A percentile compares a stretch with the other conserved stretches of the same genome.
Evolutionary conservation across 2,329 filamentous ascomycete genomes (phyloP).

Genomic region (Apiospora pterosperma): DNA sequence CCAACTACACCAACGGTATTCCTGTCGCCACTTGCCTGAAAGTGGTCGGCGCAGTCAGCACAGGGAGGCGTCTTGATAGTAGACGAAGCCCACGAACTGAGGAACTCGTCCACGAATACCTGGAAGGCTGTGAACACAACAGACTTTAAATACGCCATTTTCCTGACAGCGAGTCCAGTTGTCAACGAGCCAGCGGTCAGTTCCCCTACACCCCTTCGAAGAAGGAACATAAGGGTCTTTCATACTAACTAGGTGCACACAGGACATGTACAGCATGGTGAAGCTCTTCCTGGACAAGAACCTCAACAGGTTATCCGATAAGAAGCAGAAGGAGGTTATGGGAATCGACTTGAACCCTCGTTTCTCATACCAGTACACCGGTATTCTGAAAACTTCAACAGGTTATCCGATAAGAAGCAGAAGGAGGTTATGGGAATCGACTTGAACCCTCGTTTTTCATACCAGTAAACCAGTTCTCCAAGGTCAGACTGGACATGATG

Average conservation of each 20-base stretch:
- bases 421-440: too few species aligned
- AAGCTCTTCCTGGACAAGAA: neutral
- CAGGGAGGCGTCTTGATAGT: too few species aligned
- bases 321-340: too few species aligned
- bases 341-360: too few species aligned
- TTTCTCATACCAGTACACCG: too few species aligned
- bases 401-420: too few species aligned
- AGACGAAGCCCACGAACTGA: neutral
- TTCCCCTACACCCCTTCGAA: rapidly evolving
- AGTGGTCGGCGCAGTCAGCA: neutral
- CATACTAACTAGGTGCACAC: neutral
- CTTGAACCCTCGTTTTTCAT: too few species aligned
- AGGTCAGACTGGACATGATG: neutral
- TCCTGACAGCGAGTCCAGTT: neutral
- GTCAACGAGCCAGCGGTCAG: neutral
- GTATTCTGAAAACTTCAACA: too few species aligned
- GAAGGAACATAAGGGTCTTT: too few species aligned
- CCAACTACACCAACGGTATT: neutral
- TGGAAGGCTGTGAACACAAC: neutral
- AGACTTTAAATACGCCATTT: neutral
- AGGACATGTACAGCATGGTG: neutral
- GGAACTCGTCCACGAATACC: neutral
- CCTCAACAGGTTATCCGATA: neutral
- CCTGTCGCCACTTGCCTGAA: neutral
- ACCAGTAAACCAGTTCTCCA: too few species aligned